These are phyloP conservation scores for Yamadazyma diddensiae DNA, from an alignment of 1,139 yeast species.

Conservation along the genomic window DNA sequence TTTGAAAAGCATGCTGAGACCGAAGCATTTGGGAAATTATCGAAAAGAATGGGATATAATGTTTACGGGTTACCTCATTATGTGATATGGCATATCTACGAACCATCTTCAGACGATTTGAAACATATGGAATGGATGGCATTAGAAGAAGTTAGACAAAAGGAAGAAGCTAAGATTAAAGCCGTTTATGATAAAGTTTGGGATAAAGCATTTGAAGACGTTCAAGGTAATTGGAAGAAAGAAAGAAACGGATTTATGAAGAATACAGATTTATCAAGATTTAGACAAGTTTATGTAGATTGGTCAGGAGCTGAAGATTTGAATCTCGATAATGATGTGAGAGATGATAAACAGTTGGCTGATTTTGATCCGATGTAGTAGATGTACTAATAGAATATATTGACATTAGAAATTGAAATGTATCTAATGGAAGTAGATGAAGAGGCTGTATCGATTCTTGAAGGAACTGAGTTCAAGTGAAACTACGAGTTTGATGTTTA, in stretches of 20 bases:
- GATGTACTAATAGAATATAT: no score
- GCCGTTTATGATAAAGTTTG: slow-evolving; percentile 73
- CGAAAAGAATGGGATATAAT: slow-evolving; percentile 75
- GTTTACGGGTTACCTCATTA: slow-evolving; percentile 88
- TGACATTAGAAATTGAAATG: slow-evolving; percentile 1
- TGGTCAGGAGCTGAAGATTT: slow-evolving; percentile 63
- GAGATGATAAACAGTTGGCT: slow-evolving; percentile 35
- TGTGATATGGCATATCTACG: slow-evolving; percentile 90
- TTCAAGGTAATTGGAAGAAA: slow-evolving; percentile 61
- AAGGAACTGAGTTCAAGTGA: no score
- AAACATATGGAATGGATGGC: slow-evolving; percentile 98
- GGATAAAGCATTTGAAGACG: slow-evolving; percentile 75
- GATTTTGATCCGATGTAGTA: slow-evolving; percentile 49
- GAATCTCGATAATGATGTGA: slow-evolving; percentile 22
- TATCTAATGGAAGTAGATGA: no score
- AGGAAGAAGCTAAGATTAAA: slow-evolving; percentile 62
- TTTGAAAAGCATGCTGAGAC: slow-evolving; percentile 92
- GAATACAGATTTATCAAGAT: slow-evolving; percentile 61
- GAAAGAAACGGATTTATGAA: slow-evolving; percentile 68
- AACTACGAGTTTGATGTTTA: no score
- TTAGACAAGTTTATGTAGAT: slow-evolving; percentile 54
- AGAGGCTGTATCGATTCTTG: no score
- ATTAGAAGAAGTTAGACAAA: slow-evolving; percentile 74
- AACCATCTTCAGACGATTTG: slow-evolving; percentile 81
- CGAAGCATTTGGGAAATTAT: slow-evolving; percentile 87